Percentiles rank a stretch among this genome's conserved stretches.
Conservation (phyloP, 208 protist species). For the Leishmania turanica region DNA sequence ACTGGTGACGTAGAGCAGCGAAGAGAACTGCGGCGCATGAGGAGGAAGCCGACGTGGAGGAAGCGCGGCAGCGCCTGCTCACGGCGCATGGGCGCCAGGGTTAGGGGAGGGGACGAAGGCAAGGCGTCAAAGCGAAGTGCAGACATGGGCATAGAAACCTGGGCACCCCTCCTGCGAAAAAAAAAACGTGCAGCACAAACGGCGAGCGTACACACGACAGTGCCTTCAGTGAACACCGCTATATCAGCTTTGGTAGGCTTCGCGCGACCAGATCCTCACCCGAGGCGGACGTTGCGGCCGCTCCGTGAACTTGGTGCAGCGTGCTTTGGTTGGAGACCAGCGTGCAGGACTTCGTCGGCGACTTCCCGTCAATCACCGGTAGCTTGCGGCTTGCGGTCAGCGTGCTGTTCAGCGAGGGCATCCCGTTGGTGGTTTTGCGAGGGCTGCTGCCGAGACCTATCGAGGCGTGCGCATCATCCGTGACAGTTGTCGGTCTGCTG, state of each 20-base stretch:
- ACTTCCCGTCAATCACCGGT: slow-evolving; percentile 29
- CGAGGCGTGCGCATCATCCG: neutral
- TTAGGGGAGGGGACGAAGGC: neutral
- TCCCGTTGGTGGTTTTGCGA: slow-evolving; percentile 10
- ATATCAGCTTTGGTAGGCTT: slow-evolving; percentile 26
- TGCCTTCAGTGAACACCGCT: neutral
- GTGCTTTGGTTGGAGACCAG: slow-evolving; percentile 5
- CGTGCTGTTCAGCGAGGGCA: slow-evolving; percentile 27
- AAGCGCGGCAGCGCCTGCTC: neutral
- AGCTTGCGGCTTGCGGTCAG: slow-evolving; percentile 19
- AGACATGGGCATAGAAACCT: neutral
- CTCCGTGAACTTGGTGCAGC: slow-evolving; percentile 2
- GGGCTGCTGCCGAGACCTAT: slow-evolving; percentile 19
- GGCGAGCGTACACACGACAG: neutral
- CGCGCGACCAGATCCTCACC: slow-evolving; percentile 21
- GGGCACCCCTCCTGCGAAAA: neutral
- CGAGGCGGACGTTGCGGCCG: slow-evolving; percentile 1
- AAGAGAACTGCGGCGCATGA: neutral
- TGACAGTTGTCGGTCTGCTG: neutral
- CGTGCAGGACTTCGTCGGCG: slow-evolving; percentile 16
- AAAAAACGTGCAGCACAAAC: neutral
- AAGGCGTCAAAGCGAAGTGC: neutral
- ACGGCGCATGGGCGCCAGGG: neutral
- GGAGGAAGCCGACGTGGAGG: neutral
- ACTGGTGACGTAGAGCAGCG: neutral